Evolutionary conservation across 2,329 filamentous ascomycete genomes (phyloP).

Genomic region (Phialocephala sp.): DNA sequence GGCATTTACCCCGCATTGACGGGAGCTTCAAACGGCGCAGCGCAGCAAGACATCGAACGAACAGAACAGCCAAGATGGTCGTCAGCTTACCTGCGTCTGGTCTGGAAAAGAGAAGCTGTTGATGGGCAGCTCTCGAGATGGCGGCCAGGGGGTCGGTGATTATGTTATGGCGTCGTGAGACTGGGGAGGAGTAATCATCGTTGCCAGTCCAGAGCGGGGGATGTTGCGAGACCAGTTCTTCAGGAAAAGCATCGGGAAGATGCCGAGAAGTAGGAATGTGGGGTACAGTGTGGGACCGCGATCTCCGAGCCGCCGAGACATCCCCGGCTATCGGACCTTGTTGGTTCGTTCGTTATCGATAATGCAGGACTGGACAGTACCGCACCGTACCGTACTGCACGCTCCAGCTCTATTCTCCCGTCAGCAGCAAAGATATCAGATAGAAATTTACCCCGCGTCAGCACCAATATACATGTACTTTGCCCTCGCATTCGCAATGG

Average conservation of each 20-base stretch:
- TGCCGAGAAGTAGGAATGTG: constrained; percentile 20
- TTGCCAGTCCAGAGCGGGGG: too few relatives aligned
- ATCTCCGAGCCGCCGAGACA: constrained; percentile 19
- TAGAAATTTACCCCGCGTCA: constrained; percentile 19
- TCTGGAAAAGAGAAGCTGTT: not conserved
- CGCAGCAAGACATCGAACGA: not conserved
- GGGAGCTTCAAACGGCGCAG: too few relatives aligned
- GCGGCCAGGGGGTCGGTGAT: not conserved
- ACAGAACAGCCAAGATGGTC: too few relatives aligned
- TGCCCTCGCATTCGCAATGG: not conserved
- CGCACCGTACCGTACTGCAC: too few relatives aligned
- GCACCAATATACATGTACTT: not conserved
- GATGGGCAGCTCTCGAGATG: not conserved
- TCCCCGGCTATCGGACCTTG: constrained; percentile 13
- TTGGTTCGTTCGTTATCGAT: not conserved
- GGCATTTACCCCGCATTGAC: constrained; percentile 4
- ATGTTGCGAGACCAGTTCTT: too few relatives aligned
- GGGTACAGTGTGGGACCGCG: not conserved
- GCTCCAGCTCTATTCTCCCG: not conserved
- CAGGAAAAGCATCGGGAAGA: not conserved
- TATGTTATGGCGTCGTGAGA: not conserved
- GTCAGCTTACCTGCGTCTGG: not conserved
- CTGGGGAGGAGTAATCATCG: not conserved
- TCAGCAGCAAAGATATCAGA: constrained; percentile 4
- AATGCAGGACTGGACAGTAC: not conserved